Conservation (phyloP, 306 rosid genomes). For the Potentilla sterilis region DNA sequence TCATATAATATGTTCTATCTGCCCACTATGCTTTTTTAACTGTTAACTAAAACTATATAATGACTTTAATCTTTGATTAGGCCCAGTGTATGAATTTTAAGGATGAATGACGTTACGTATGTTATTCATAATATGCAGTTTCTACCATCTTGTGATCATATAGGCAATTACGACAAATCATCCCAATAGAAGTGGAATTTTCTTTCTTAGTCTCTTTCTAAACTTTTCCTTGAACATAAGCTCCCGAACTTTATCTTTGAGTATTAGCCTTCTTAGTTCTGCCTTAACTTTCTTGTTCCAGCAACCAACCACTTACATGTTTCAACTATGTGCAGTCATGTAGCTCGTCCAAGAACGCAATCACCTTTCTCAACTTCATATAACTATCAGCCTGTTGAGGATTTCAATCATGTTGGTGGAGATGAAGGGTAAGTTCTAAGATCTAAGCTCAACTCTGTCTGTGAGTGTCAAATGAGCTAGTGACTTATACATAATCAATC, state of each 20-base stretch:
- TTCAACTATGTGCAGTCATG: slow-evolving; percentile 28
- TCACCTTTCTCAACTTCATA: slow-evolving; percentile 34
- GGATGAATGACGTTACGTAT: background rate
- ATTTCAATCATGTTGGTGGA: slow-evolving; percentile 33
- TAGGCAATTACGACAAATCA: background rate
- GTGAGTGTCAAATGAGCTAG: background rate
- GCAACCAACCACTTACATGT: no score
- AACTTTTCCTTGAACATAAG: background rate
- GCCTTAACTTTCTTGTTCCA: slow-evolving; percentile 4
- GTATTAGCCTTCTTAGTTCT: background rate
- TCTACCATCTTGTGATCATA: background rate
- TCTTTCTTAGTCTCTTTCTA: background rate
- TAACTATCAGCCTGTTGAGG: slow-evolving; percentile 32
- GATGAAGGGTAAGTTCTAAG: slow-evolving; percentile 46
- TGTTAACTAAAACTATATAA: background rate
- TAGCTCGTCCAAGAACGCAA: slow-evolving; percentile 29
- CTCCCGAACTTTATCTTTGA: background rate
- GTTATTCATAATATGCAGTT: background rate
- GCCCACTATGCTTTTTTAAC: background rate
- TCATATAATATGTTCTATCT: background rate
- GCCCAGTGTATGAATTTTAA: slow-evolving; percentile 1
- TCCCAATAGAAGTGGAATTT: background rate
- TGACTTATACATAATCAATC: background rate
- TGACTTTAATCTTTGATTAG: background rate
- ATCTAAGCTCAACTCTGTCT: background rate